Conservation (phyloP, 805 yeast species). For the Suhomyces faveliae region DNA sequence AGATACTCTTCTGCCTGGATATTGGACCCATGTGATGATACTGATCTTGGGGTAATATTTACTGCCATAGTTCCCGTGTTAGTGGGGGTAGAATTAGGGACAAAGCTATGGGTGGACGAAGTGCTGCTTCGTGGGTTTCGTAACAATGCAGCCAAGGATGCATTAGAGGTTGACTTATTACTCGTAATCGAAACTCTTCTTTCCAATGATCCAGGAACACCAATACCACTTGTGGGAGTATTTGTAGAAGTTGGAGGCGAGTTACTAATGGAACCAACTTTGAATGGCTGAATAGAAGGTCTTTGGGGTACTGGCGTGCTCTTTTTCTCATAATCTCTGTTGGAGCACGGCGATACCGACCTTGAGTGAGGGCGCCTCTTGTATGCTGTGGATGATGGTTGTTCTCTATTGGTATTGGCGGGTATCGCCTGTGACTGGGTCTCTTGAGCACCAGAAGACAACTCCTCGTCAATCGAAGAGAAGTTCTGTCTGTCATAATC, state of each 20-base stretch:
- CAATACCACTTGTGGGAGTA: conserved; percentile 7
- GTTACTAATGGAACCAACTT: conserved; percentile 55
- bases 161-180: conserved; percentile 49
- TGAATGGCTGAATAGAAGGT: conserved; percentile 57
- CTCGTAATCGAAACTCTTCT: conserved; percentile 44
- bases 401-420: not conserved
- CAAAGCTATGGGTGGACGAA: conserved; percentile 35
- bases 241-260: conserved; percentile 37
- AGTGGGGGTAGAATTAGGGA: conserved; percentile 18
- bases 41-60: conserved; percentile 28
- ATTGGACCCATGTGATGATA: conserved; percentile 39
- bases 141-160: conserved; percentile 52
- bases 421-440: not conserved
- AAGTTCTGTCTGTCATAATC: not conserved
- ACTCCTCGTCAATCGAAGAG: conserved; percentile 1
- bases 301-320: conserved; percentile 17
- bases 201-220: conserved; percentile 29
- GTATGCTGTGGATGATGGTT: conserved; percentile 4
- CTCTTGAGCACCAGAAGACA: conserved; percentile 2
- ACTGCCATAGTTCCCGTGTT: conserved; percentile 6
- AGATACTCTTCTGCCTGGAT: conserved; percentile 19
- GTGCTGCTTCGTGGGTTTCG: conserved; percentile 50
- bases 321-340: conserved; percentile 6
- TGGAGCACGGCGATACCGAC: conserved; percentile 27
- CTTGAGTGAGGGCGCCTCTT: conserved; percentile 16